Evolutionary conservation across 768 basidiomycete species (phyloP), one percentile per base, ranked within the genome.

Genomic region (Xerocomus potaroensis): DNA sequence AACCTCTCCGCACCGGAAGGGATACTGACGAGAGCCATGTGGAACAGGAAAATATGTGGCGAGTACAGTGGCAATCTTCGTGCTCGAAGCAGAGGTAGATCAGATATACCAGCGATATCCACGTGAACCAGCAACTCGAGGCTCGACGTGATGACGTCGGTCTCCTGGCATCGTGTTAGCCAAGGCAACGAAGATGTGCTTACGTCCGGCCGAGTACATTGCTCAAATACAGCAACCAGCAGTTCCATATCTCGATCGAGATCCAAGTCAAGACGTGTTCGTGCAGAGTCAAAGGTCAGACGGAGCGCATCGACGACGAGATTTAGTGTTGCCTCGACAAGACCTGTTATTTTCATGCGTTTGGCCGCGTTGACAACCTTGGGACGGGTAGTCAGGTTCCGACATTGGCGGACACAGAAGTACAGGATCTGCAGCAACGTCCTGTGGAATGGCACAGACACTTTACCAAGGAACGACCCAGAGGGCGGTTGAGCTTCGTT

Each of bases 221-320:
- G 86, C 53, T 89, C 81, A 51, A 93, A 90, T n/a, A 87, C 83
- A 7, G 87, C 78, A 5, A 91, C 81, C 11, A 91, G 70, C 10
- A 91, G 71, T 51, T 90, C 83, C 76, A 93, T 80, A 51, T 95
- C 90, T 16, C 77, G 72, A 64, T 92, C 89, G 6, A 90, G 69
- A 36, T 87, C 84, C 46, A 79, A 50, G 60, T 84, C 78, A 29
- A 72, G 55, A 36, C 79, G 67, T 27, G 71, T 73, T 15, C 75
- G 73, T 0, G 86, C 87, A 24, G 81, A 69, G 40, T 80, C 74
- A 54, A 92, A 87, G 4, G 81, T 77, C 22, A 83, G 66, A 23
- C 78, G 77, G 18, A 80, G 73, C 2, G 78, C 84, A 46, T 87
- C 83, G 48, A 92, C 74, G 32, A 86, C 78, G 29, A 91, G 72